These are phyloP conservation scores for Ceriops tagal DNA, from an alignment of 345 rosid genomes.

Conservation along the genomic window DNA sequence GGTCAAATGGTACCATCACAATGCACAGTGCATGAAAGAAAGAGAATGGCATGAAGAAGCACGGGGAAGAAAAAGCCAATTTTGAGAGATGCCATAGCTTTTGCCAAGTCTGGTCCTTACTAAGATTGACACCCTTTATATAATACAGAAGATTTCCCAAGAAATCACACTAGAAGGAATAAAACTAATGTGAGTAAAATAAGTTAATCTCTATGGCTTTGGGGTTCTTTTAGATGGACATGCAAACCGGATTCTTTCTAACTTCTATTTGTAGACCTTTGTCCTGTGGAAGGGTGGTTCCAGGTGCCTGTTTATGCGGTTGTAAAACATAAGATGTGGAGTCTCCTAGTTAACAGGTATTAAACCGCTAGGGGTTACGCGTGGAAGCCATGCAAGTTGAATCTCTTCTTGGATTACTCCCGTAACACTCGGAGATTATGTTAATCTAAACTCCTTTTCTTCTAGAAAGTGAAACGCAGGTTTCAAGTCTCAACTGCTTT, in stretches of 20 bases:
- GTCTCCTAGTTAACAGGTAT: background rate
- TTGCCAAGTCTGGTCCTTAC: background rate
- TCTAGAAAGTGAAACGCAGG: no score
- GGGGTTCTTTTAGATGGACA: background rate
- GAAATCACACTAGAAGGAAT: background rate
- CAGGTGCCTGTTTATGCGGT: constrained; percentile 22
- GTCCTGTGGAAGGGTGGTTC: background rate
- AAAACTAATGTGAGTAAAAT: background rate
- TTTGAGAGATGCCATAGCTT: constrained; percentile 30
- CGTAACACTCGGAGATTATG: no score
- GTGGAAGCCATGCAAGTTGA: constrained; percentile 26
- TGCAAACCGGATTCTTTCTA: background rate
- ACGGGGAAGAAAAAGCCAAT: constrained; percentile 5
- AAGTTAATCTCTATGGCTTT: background rate
- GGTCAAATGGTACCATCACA: constrained; percentile 15
- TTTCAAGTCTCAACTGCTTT: no score
- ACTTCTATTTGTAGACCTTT: background rate
- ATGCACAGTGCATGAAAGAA: constrained; percentile 29
- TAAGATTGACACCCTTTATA: background rate
- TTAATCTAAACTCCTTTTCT: no score
- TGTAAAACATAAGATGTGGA: background rate
- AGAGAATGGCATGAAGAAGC: constrained; percentile 31
- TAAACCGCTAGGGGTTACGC: background rate
- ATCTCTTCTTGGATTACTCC: background rate
- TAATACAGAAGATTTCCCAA: background rate